Percentiles rank a stretch among this genome's conserved stretches.
These are phyloP conservation scores for Pseudovirgaria hyperparasitica DNA, from an alignment of 2,329 filamentous ascomycete genomes.

Conservation along the genomic window DNA sequence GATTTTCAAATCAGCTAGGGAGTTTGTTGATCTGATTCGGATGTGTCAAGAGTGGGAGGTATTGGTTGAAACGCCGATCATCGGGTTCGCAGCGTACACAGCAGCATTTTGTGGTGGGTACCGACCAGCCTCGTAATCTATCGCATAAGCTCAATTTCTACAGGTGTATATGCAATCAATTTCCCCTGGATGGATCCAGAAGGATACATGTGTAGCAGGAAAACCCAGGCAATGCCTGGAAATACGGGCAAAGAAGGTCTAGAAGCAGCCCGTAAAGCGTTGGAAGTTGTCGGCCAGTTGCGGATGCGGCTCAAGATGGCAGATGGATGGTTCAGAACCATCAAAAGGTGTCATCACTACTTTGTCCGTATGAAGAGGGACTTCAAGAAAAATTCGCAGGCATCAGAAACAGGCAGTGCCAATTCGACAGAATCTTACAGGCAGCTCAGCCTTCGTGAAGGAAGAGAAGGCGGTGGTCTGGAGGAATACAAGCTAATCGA, in stretches of 20 bases:
- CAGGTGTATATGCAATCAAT: constrained; percentile 49
- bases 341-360: constrained; percentile 41
- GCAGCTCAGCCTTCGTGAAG: constrained; percentile 29
- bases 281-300: constrained; percentile 40
- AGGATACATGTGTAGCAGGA: constrained; percentile 34
- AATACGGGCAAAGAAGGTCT: constrained; percentile 12
- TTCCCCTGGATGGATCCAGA: constrained; percentile 57
- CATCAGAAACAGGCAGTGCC: constrained; percentile 19
- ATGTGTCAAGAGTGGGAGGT: constrained; percentile 48
- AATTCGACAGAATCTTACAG: constrained; percentile 17
- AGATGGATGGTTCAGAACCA: constrained; percentile 40
- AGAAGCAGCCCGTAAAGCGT: constrained; percentile 36
- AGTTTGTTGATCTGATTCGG: constrained; percentile 52
- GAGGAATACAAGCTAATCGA: constrained; percentile 41
- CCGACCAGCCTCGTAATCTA: neutral
- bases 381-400: constrained; percentile 23
- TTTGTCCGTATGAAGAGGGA: constrained; percentile 40
- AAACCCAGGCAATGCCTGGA: constrained; percentile 3
- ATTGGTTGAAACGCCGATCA: constrained; percentile 54
- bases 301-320: constrained; percentile 43
- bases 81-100: constrained; percentile 54
- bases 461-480: constrained; percentile 37
- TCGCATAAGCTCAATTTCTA: constrained; percentile 4
- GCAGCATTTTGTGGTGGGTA: constrained; percentile 45
- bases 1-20: constrained; percentile 49